These are phyloP conservation scores for Xylaria sp. DNA, from an alignment of 2,329 filamentous ascomycete genomes.

Conservation along the genomic window DNA sequence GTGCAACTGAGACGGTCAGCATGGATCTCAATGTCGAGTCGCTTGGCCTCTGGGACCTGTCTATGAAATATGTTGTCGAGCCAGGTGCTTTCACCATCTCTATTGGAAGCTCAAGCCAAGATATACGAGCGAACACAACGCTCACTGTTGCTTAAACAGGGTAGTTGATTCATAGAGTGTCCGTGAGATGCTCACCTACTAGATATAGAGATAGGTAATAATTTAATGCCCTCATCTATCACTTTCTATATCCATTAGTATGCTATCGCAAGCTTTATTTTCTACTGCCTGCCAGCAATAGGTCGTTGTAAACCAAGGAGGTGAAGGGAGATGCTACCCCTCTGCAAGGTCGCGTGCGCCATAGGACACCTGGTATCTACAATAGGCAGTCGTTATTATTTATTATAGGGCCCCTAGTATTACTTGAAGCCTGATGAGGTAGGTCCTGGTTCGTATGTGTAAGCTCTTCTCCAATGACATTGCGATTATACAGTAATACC, in stretches of 20 bases:
- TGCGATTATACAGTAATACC: neutral
- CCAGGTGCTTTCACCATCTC: slow-evolving; percentile 73
- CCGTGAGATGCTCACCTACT: neutral
- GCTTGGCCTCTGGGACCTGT: slow-evolving; percentile 66
- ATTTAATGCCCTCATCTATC: slow-evolving; percentile 11
- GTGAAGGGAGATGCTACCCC: neutral
- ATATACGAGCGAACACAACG: slow-evolving; percentile 66
- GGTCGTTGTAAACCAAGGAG: neutral
- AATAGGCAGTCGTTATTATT: neutral
- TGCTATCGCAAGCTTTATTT: neutral
- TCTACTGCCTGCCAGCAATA: neutral
- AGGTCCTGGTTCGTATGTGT: neutral
- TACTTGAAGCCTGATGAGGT: slow-evolving; percentile 1
- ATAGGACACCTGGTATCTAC: neutral
- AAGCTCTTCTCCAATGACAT: slow-evolving; percentile 8
- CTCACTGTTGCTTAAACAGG: slow-evolving; percentile 59
- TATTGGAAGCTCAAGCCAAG: slow-evolving; percentile 69
- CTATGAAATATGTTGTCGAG: slow-evolving; percentile 80
- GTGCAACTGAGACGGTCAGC: slow-evolving; percentile 64
- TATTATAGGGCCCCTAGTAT: slow-evolving; percentile 4
- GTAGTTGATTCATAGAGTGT: neutral
- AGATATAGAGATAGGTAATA: slow-evolving; percentile 19
- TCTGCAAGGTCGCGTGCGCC: neutral
- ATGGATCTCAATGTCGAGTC: slow-evolving; percentile 62
- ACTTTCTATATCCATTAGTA: neutral